Percentiles rank a stretch among this genome's conserved stretches.
phyloP scores from a whole-genome alignment of 352 stramenopile genomes.

The Pythium apleroticum region DNA sequence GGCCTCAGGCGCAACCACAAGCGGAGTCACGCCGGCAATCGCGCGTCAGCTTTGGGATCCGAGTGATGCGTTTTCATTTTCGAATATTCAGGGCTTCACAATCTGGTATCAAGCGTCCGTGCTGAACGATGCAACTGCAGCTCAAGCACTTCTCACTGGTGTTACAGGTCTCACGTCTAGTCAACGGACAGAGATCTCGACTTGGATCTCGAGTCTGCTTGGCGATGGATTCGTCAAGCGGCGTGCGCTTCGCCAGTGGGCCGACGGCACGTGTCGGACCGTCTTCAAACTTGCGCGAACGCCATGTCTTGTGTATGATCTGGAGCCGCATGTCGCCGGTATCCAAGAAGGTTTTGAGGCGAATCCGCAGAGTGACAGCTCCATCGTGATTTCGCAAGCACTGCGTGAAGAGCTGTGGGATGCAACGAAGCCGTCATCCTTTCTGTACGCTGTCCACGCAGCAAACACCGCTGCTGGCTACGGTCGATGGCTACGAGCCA shows the following conservation, averaged over 20 bases:
- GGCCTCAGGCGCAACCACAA: constrained; percentile 28
- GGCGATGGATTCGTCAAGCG: constrained; percentile 46
- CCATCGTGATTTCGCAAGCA: constrained; percentile 23
- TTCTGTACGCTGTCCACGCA: constrained; percentile 35
- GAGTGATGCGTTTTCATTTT: constrained; percentile 40
- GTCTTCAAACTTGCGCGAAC: constrained; percentile 37
- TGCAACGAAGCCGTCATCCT: constrained; percentile 33
- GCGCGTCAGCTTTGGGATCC: constrained; percentile 49
- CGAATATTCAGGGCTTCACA: constrained; percentile 45
- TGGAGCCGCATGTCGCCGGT: constrained; percentile 53
- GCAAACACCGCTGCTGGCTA: constrained; percentile 37
- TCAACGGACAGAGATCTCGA: constrained; percentile 38
- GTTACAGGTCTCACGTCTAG: constrained; percentile 31
- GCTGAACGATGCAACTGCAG: constrained; percentile 13
- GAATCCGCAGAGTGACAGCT: constrained; percentile 34
- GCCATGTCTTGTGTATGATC: constrained; percentile 48
- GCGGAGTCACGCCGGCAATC: constrained; percentile 33
- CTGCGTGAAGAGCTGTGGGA: constrained; percentile 39
- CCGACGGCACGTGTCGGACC: constrained; percentile 53
- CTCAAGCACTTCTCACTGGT: constrained; percentile 22
- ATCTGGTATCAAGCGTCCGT: constrained; percentile 36
- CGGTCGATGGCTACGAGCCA: constrained; percentile 40
- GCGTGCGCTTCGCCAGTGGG: constrained; percentile 62
- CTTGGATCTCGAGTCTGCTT: constrained; percentile 48
- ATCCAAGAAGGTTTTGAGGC: constrained; percentile 64